Conservation (phyloP, 2,329 filamentous ascomycete genomes). For the Neofusicoccum cordaticola region DNA sequence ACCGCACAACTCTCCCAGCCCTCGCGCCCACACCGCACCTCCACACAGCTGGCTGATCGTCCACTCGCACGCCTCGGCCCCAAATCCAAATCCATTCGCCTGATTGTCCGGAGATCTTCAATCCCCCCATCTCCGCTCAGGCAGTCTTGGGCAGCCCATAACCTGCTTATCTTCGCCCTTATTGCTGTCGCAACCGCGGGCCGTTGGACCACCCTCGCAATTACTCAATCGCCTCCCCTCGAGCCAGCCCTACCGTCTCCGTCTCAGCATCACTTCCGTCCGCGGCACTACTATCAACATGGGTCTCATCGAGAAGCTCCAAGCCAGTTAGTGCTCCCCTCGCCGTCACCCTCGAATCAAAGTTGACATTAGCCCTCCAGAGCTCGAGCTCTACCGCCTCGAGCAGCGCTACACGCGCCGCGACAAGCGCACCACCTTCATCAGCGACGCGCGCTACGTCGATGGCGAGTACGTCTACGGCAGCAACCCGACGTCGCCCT, state of each 20-base stretch:
- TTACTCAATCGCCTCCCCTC: neutral
- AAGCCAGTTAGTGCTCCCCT: constrained; percentile 34
- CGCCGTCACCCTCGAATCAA: neutral
- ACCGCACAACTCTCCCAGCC: neutral
- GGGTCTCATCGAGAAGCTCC: constrained; percentile 40
- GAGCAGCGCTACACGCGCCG: constrained; percentile 93
- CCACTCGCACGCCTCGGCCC: neutral
- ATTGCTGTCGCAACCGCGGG: constrained; percentile 5
- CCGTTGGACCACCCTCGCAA: constrained; percentile 6
- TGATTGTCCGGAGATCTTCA: constrained; percentile 7
- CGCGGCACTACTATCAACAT: constrained; percentile 25
- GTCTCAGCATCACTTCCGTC: neutral
- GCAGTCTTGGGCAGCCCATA: neutral
- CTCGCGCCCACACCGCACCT: neutral
- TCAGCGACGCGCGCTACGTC: constrained; percentile 85
- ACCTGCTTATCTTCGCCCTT: constrained; percentile 6
- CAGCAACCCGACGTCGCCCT: constrained; percentile 27
- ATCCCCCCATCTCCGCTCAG: neutral
- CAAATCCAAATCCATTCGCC: neutral
- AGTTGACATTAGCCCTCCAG: constrained; percentile 28
- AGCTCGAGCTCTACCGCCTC: constrained; percentile 89
- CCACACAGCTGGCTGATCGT: neutral
- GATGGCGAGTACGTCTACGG: constrained; percentile 91
- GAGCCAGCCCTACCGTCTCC: neutral
- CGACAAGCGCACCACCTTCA: constrained; percentile 85